Evolutionary conservation across 495 filamentous ascomycete genomes (phyloP), one percentile per base, ranked within the genome.

Genomic region (Peziza echinospora): DNA sequence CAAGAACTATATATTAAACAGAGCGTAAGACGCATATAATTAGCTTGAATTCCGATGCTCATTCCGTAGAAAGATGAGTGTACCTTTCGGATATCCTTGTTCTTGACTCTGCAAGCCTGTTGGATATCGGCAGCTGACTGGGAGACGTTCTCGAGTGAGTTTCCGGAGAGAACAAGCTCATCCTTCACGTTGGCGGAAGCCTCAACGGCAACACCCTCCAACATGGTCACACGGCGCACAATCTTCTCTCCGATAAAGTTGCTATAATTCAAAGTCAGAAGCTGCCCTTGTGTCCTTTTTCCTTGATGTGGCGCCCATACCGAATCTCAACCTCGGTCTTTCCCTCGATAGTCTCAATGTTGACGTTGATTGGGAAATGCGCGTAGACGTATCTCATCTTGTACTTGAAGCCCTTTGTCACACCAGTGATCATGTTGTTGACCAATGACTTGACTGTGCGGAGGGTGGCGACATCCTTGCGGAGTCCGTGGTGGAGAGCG

Each of bases 61-160:
- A n/a, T n/a, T n/a, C n/a, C n/a, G n/a, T n/a, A n/a, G n/a, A 17
- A 37, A 7, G 3, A 26, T 42, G 23, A 48, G 47, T 69, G 50
- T 56, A 92, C 84, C 83, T 96, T 94, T 70, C 91, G 85, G 73
- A 97, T 96, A 93, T 97, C 89, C 84, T 97, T 97, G 79, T 97
- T 96, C 63, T 82, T 76, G 66, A 94, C 89, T 69, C 80, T 73
- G 81, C 89, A 97, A 68, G 87, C 84, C 69, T 97, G 89, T 75
- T 97, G 89, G 66, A 97, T 94, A 64, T 96, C 89, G 62, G 89
- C 89, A 47, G 89, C 89, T 61, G 77, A 83, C 74, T 97, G 89
- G 58, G 87, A 94, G 48, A 97, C 89, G 64, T 75, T 75, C 75
- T 96, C 87, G 53, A 96, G 71, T 47, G 83, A 91, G 77, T 96